Conservation (phyloP, 2,329 filamentous ascomycete genomes). For the Helminthosporium solani region DNA sequence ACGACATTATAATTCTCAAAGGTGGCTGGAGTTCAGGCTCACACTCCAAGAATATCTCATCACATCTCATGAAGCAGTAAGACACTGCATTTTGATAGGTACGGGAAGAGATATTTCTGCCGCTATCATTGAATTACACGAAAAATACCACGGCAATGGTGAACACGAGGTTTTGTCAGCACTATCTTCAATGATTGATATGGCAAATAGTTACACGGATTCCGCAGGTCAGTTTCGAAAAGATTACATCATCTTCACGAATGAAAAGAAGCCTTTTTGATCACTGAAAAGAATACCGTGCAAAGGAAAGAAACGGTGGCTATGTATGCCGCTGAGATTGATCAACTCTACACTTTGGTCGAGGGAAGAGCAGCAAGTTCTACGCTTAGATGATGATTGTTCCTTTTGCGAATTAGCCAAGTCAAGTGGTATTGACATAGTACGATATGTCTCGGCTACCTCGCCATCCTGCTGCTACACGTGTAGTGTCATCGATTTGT, state of each 20-base stretch:
- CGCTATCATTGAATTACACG: conserved; percentile 32
- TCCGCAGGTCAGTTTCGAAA: conserved; percentile 48
- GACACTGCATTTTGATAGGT: conserved; percentile 37
- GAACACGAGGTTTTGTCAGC: conserved; percentile 38
- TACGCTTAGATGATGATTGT: background rate
- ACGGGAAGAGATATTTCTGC: conserved; percentile 31
- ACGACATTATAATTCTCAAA: conserved; percentile 23
- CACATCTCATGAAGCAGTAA: conserved; percentile 29
- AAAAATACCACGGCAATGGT: conserved; percentile 21
- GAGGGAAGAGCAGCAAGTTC: background rate
- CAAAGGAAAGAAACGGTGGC: conserved; percentile 45
- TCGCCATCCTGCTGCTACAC: no score
- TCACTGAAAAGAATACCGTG: conserved; percentile 50
- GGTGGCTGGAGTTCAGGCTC: conserved; percentile 25
- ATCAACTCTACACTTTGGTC: conserved; percentile 44
- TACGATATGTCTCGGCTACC: no score
- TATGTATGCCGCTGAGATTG: conserved; percentile 51
- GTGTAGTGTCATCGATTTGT: no score
- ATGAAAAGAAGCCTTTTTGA: conserved; percentile 47
- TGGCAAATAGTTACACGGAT: conserved; percentile 46
- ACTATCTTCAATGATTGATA: conserved; percentile 45
- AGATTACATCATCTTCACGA: conserved; percentile 47
- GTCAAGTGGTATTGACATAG: background rate
- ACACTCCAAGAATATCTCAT: conserved; percentile 25
- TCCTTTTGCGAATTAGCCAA: background rate